These are phyloP conservation scores for Bodo saltans DNA, from an alignment of 78 protist genomes.

Conservation along the genomic window DNA sequence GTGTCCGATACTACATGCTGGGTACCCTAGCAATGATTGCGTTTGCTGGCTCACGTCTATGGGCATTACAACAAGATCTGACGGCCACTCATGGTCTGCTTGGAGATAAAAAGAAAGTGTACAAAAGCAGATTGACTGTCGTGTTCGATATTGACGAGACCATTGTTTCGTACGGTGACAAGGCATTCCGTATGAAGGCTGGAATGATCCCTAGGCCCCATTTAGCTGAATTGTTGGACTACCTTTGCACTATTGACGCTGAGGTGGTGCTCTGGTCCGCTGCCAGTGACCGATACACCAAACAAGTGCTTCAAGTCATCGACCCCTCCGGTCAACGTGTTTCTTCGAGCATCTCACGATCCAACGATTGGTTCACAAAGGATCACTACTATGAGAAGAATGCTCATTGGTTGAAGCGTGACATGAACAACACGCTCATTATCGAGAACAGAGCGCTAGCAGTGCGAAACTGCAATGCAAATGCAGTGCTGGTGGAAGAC, in stretches of 20 bases:
- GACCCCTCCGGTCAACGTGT: not conserved
- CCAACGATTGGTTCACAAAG: not conserved
- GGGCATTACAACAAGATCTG: not conserved
- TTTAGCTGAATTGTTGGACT: not conserved
- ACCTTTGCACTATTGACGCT: not conserved
- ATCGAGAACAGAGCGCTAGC: not conserved
- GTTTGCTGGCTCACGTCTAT: not conserved
- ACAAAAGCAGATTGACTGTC: not conserved
- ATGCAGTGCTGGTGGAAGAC: not conserved
- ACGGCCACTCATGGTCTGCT: not conserved
- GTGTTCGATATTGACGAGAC: not conserved
- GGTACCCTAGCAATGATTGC: not conserved
- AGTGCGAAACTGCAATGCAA: not conserved
- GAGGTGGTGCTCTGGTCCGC: not conserved
- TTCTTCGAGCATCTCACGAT: not conserved
- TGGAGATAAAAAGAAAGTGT: not conserved
- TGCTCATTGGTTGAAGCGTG: not conserved
- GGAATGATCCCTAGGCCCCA: not conserved
- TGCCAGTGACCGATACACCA: not conserved
- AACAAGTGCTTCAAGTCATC: not conserved
- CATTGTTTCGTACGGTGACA: not conserved
- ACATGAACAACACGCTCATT: not conserved
- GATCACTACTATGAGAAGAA: not conserved
- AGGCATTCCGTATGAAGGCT: not conserved
- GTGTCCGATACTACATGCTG: not conserved